Percentiles rank a stretch among this genome's conserved stretches.
These are phyloP conservation scores for Podila epigama DNA, from an alignment of 192 early-diverging fungal genomes.

Conservation along the genomic window DNA sequence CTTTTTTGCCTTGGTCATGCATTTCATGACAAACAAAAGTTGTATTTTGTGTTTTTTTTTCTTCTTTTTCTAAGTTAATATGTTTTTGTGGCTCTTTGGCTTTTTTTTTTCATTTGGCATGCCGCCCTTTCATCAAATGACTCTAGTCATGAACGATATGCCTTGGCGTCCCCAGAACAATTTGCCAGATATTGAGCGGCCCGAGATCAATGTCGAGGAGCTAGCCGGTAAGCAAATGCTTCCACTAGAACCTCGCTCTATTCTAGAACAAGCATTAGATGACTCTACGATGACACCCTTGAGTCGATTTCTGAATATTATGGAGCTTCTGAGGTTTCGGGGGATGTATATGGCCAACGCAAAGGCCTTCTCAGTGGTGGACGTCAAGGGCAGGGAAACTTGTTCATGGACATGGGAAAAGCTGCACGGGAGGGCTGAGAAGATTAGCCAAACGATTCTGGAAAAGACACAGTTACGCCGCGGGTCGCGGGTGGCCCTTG, in stretches of 20 bases:
- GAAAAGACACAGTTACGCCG: conserved; percentile 64
- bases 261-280: conserved; percentile 53
- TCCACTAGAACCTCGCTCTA: conserved; percentile 58
- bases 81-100: background rate
- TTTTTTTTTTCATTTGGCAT: background rate
- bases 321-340: conserved; percentile 71
- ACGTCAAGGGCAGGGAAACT: conserved; percentile 77
- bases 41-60: background rate
- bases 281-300: conserved; percentile 54
- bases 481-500: conserved; percentile 77
- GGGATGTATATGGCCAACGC: conserved; percentile 62
- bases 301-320: conserved; percentile 66
- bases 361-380: conserved; percentile 72
- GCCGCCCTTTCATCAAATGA: too few species aligned
- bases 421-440: conserved; percentile 72
- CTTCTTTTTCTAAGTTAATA: background rate
- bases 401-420: conserved; percentile 77
- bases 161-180: conserved; percentile 34
- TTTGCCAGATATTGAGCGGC: conserved; percentile 42
- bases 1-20: background rate
- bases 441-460: conserved; percentile 71
- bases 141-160: conserved; percentile 20
- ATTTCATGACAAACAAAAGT: too few species aligned
- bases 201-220: conserved; percentile 50
- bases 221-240: conserved; percentile 61